Percentiles rank a stretch among this genome's conserved stretches.
Conservation (phyloP, 164 flowering plant species). For the Annona cherimola region DNA sequence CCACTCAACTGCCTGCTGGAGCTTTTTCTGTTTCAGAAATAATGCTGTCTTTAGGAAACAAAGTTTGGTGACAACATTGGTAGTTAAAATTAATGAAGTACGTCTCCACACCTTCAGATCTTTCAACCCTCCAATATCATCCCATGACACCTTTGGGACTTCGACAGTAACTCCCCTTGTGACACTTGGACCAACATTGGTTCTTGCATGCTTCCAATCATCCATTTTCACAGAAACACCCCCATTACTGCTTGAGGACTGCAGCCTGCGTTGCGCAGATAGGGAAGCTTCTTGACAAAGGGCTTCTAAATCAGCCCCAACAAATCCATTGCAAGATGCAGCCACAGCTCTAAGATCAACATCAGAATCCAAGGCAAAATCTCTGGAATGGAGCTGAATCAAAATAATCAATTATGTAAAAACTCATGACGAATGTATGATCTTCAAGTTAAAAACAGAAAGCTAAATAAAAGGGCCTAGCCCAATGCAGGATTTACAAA, state of each 20-base stretch:
- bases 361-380: constrained; percentile 50
- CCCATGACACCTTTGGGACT: constrained; percentile 88
- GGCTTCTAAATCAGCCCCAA: constrained; percentile 96
- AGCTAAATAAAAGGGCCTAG: too few relatives aligned
- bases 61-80: background rate
- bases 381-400: constrained; percentile 73
- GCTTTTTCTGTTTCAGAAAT: constrained; percentile 60
- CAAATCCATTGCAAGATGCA: constrained; percentile 87
- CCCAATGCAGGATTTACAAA: too few relatives aligned
- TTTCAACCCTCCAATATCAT: constrained; percentile 85
- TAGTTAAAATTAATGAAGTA: background rate
- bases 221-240: constrained; percentile 37
- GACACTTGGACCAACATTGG: constrained; percentile 86
- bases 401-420: background rate
- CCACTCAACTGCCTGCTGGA: constrained; percentile 96
- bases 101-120: constrained; percentile 72
- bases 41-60: constrained; percentile 1
- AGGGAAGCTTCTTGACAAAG: constrained; percentile 74
- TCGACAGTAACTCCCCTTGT: constrained; percentile 89
- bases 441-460: background rate
- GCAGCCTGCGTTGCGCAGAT: constrained; percentile 40
- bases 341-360: constrained; percentile 71
- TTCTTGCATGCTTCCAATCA: constrained; percentile 73
- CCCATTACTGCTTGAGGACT: constrained; percentile 24
- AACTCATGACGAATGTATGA: background rate